A percentile compares a stretch with the other conserved stretches of the same genome.
These are phyloP conservation scores for Letharia columbiana DNA, from an alignment of 495 filamentous ascomycete species.

Conservation along the genomic window DNA sequence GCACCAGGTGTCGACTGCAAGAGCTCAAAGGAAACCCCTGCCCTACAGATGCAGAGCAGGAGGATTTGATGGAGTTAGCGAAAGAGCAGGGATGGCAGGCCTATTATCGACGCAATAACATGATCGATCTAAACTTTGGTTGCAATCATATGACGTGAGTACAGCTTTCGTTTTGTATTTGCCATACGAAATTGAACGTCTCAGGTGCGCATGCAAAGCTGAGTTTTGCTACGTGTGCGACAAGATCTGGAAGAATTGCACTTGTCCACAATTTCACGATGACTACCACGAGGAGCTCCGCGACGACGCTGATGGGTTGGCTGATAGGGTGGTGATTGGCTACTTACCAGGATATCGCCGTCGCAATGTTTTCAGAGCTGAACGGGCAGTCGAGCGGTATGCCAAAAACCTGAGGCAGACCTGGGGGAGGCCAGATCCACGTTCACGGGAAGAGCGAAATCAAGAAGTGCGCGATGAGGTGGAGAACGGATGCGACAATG, in stretches of 20 bases:
- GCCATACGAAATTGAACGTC: background rate
- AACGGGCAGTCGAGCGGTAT: background rate
- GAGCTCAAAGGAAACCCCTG: background rate
- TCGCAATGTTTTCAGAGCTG: background rate
- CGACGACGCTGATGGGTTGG: too few relatives aligned
- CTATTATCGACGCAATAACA: background rate
- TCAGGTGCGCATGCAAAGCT: background rate
- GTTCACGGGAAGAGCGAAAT: background rate
- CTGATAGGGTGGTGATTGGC: background rate
- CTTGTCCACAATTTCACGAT: background rate
- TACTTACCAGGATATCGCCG: background rate
- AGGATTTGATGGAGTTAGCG: background rate
- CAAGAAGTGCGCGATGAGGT: background rate
- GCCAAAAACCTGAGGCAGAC: background rate
- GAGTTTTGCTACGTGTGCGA: background rate
- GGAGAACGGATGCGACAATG: background rate
- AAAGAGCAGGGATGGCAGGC: background rate
- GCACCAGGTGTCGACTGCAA: background rate
- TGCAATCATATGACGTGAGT: slow-evolving; percentile 7
- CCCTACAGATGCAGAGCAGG: background rate
- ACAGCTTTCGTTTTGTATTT: too few relatives aligned
- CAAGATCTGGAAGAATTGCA: background rate
- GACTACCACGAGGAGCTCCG: background rate
- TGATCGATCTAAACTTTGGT: slow-evolving; percentile 6
- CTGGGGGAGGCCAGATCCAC: background rate